These are phyloP conservation scores for Pseudogymnoascus sp. DNA, from an alignment of 2,329 filamentous ascomycete species.

Conservation along the genomic window DNA sequence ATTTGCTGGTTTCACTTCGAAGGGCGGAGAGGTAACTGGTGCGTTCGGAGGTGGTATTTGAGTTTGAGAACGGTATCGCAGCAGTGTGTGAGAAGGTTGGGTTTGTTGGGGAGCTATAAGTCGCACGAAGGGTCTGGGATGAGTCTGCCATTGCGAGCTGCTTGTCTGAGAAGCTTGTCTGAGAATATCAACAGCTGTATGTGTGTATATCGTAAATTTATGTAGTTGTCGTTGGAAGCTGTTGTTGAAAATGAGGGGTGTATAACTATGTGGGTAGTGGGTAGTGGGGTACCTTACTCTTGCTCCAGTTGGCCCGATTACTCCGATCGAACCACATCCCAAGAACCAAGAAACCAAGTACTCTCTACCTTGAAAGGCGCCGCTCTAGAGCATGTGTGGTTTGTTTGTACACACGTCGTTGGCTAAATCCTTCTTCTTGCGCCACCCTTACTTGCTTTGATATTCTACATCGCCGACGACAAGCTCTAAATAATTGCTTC, in stretches of 20 bases:
- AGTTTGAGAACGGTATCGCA: conserved; percentile 29
- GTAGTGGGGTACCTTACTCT: not conserved
- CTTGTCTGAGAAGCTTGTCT: not conserved
- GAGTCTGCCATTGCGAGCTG: conserved; percentile 4
- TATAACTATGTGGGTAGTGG: not conserved
- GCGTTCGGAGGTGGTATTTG: conserved; percentile 39
- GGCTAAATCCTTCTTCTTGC: not conserved
- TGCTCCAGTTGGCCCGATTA: not conserved
- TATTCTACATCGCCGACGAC: not conserved
- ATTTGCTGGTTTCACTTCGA: conserved; percentile 43
- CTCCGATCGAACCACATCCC: not conserved
- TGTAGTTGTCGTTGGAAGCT: not conserved
- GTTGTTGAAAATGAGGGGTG: not conserved
- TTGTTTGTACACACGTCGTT: not conserved
- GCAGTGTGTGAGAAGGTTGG: conserved; percentile 37
- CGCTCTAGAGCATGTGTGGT: not conserved
- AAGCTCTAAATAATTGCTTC: not conserved
- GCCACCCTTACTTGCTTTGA: not conserved
- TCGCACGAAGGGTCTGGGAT: conserved; percentile 34
- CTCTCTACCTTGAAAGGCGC: not conserved
- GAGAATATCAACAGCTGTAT: not conserved
- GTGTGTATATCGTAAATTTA: not conserved
- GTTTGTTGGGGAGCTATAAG: conserved; percentile 46
- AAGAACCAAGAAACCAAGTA: not conserved
- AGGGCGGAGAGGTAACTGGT: conserved; percentile 52